A percentile compares a stretch with the other conserved stretches of the same genome.
Conservation (phyloP, 78 protist genomes). For the Dictyostelium capitatum region DNA sequence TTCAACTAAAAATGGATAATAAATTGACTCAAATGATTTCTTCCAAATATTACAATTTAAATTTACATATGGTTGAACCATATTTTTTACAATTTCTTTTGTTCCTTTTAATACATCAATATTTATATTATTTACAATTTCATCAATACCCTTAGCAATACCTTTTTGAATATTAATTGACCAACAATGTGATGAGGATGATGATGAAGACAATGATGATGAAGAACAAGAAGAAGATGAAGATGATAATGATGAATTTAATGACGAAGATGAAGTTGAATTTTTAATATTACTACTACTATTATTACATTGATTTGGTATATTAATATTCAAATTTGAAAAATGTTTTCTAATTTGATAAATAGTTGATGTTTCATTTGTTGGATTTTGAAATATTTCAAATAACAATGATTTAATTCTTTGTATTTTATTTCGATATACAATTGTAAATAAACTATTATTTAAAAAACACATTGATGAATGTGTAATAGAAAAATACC, state of each 20-base stretch:
- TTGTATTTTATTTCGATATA: conserved; percentile 36
- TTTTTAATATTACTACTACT: too few species aligned
- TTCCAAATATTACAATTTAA: conserved; percentile 29
- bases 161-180: conserved; percentile 37
- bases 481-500: conserved; percentile 27
- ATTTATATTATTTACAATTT: conserved; percentile 8
- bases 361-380: not conserved
- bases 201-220: not conserved
- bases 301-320: not conserved
- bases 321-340: not conserved
- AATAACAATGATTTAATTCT: conserved; percentile 28
- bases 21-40: conserved; percentile 38
- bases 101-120: conserved; percentile 20
- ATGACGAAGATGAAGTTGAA: too few species aligned
- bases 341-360: conserved; percentile 31
- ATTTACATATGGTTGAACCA: not conserved
- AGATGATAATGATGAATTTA: too few species aligned
- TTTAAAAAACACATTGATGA: conserved; percentile 10
- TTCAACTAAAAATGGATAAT: conserved; percentile 41
- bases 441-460: conserved; percentile 51
- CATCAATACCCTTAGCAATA: conserved; percentile 25
- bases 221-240: not conserved
- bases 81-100: conserved; percentile 26
- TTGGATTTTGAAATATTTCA: conserved; percentile 45
- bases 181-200: conserved; percentile 1